phyloP scores from a whole-genome alignment of 768 basidiomycete species.

The Leccinellum luteum region DNA sequence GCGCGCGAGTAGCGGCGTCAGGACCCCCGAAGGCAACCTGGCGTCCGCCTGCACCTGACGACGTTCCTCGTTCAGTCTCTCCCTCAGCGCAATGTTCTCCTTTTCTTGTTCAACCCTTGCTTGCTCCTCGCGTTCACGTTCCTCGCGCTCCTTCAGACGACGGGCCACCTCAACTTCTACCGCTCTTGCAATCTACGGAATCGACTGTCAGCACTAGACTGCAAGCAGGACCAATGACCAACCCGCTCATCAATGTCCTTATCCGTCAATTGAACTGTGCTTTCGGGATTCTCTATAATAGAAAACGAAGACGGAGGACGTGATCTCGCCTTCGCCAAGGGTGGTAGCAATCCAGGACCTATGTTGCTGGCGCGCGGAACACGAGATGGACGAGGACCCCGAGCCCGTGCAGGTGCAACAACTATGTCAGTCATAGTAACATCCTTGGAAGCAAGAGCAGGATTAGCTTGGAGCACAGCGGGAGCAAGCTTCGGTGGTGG shows the following conservation, averaged over 20 bases:
- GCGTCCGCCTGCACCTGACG: conserved; percentile 7
- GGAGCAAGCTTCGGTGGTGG: conserved; percentile 45
- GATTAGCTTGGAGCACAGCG: conserved; percentile 43
- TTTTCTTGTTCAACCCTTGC: conserved; percentile 22
- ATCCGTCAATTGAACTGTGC: conserved; percentile 44
- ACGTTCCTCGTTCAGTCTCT: conserved; percentile 14
- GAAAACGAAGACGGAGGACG: conserved; percentile 17
- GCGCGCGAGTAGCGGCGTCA: conserved; percentile 60
- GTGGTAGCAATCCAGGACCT: conserved; percentile 25
- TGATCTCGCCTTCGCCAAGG: conserved; percentile 16
- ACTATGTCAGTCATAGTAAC: conserved; percentile 7
- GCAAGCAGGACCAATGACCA: conserved; percentile 5
- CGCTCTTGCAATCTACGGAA: conserved; percentile 59
- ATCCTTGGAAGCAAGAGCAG: conserved; percentile 23
- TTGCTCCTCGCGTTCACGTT: conserved; percentile 33
- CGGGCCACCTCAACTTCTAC: conserved; percentile 74
- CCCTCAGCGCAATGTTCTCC: conserved; percentile 21
- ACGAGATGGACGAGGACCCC: conserved; percentile 30
- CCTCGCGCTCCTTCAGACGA: conserved; percentile 50
- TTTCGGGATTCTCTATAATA: conserved; percentile 17
- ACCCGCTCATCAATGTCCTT: conserved; percentile 76
- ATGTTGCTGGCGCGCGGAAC: conserved; percentile 32
- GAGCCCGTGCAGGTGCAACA: conserved; percentile 14
- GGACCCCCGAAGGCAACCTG: conserved; percentile 37
- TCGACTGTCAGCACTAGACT: background rate